Base-by-base conservation (phyloP, 2,329 filamentous ascomycete species). In the Akanthomyces muscarius region DNA sequence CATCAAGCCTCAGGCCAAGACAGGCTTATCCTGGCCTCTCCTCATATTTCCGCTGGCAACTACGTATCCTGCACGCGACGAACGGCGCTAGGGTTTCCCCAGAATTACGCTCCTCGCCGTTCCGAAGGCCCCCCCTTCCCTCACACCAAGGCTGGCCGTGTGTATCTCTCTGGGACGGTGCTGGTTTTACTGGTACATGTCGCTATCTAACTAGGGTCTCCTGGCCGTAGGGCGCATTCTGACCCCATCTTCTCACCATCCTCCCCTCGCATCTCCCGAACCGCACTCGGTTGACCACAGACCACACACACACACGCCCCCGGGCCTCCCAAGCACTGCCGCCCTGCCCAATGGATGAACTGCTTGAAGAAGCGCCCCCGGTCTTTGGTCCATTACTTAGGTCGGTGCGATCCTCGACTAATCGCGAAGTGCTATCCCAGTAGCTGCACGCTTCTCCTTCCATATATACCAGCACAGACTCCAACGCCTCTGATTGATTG, bases 311-410 rank as follows among this genome's bases (percentile, higher is more conserved):
- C 44, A 21, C 55, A 45, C 55, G 14, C 55, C 55, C 57, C 36
- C 3, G 36, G 47, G 47, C 47, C 47, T 60, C 18, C 21, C 56
- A 30, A 52, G 18, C 25, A 10, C n/a, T 33, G 44, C 41, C 38
- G 45, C 36, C 18, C 36, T 44, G 25, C 36, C 44, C 36, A 42
- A 60, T 60, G 48, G 57, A 44, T 30, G 18, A 33, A 50, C 58
- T 51, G 38, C 25, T 30, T 38, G 25, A 30, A 18, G 58, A 54
- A 51, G 48, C 38, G 38, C 25, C 48, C 50, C 58, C 41, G 28
- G 58, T 61, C 50, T 53, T 45, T 61, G 48, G 38, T 53, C 21
- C 8, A 50, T 59, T 54, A 61, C 58, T 61, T 61, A 61, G 58
- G 58, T 53, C 50, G 48, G 33, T 41, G 41, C 50, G 48, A 44